phyloP scores from a whole-genome alignment of 306 rosid genomes.

The Senna siamea region DNA sequence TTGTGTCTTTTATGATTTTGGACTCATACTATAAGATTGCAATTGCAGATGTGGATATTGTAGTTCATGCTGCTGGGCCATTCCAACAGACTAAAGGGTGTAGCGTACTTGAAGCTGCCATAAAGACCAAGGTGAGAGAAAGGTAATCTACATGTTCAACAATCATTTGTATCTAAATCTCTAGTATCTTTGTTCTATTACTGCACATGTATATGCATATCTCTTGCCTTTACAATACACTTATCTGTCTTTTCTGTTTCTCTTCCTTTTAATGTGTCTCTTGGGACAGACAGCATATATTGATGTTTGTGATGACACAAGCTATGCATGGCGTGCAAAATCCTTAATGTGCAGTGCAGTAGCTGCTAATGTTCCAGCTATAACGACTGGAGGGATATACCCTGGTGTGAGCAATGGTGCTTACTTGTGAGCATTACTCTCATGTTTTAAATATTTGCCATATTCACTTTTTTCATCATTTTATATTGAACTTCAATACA shows the following conservation, averaged over 20 bases:
- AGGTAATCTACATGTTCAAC: constrained; percentile 27
- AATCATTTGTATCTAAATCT: background rate
- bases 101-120: constrained; percentile 87
- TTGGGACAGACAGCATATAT: constrained; percentile 79
- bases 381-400: constrained; percentile 87
- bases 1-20: background rate
- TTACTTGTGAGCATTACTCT: constrained; percentile 46
- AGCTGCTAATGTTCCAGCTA: constrained; percentile 84
- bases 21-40: constrained; percentile 35
- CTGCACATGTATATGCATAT: background rate
- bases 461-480: constrained; percentile 4
- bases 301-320: constrained; percentile 88
- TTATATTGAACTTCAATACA: constrained; percentile 9
- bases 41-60: constrained; percentile 82
- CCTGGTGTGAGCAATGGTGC: constrained; percentile 99
- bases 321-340: constrained; percentile 68
- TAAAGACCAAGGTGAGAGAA: constrained; percentile 69
- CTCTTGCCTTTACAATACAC: background rate
- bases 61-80: constrained; percentile 95
- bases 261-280: constrained; percentile 12
- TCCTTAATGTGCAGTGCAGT: constrained; percentile 63
- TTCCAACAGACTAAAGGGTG: constrained; percentile 82
- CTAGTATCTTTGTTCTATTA: background rate
- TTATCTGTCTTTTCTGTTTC: constrained; percentile 4
- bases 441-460: constrained; percentile 29